Evolutionary conservation across 257 asterid genomes (phyloP).

Genomic region (Petunia secreta): DNA sequence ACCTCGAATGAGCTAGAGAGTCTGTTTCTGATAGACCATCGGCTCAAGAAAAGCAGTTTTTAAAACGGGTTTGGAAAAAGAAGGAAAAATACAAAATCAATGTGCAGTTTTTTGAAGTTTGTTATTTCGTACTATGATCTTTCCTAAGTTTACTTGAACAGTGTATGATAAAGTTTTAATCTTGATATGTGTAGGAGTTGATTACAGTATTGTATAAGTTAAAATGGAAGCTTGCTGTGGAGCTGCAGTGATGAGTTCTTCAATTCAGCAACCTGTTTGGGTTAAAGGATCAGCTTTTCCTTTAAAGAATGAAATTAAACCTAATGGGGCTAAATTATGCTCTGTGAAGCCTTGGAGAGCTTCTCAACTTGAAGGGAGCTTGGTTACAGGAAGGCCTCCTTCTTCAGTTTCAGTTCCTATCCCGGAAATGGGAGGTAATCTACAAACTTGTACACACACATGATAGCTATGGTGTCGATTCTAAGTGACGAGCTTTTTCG

Average conservation of each 20-base stretch:
- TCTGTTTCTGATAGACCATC: too few relatives aligned
- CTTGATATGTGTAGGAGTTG: conserved; percentile 15
- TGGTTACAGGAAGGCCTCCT: conserved; percentile 66
- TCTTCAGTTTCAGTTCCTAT: conserved; percentile 57
- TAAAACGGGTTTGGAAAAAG: too few relatives aligned
- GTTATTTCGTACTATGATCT: neutral
- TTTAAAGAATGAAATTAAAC: conserved; percentile 42
- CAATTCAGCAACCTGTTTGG: conserved; percentile 56
- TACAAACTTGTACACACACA: neutral
- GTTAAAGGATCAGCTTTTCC: conserved; percentile 46
- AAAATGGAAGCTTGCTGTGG: conserved; percentile 67
- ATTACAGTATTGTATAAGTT: conserved; percentile 5
- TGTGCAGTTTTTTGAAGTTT: neutral
- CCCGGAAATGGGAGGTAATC: conserved; percentile 57
- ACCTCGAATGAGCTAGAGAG: too few relatives aligned
- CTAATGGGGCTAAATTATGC: conserved; percentile 40
- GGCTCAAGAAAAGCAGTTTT: too few relatives aligned
- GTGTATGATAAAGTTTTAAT: neutral
- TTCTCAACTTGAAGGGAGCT: conserved; percentile 63
- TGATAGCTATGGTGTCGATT: neutral
- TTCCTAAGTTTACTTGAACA: neutral
- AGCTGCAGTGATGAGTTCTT: conserved; percentile 55
- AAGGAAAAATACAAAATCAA: too few relatives aligned
- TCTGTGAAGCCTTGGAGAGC: conserved; percentile 54
- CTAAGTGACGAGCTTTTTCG: neutral